Conservation (phyloP, 78 protist species). For the Pigoraptor vietnamica region DNA sequence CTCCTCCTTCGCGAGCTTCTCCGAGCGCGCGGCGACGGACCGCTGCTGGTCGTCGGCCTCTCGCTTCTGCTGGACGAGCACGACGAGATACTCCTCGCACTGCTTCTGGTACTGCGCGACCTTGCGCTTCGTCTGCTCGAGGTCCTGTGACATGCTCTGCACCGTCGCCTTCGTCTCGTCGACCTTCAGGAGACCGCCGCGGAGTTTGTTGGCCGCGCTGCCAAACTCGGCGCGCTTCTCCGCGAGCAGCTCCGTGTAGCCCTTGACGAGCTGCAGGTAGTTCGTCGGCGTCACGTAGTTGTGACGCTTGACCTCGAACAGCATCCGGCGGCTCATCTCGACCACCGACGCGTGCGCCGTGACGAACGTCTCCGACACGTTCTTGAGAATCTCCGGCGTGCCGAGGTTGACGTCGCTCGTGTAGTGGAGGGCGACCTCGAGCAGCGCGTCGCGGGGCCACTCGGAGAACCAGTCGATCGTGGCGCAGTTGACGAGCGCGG, state of each 20-base stretch:
- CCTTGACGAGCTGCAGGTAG: constrained; percentile 50
- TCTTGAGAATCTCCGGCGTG: neutral
- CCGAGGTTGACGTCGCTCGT: constrained; percentile 36
- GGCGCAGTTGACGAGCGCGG: constrained; percentile 64
- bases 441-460: constrained; percentile 91
- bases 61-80: constrained; percentile 44
- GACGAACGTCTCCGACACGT: constrained; percentile 34
- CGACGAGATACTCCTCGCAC: constrained; percentile 63
- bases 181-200: constrained; percentile 63
- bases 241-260: constrained; percentile 32
- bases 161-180: constrained; percentile 62
- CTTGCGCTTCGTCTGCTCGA: constrained; percentile 39
- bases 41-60: constrained; percentile 65
- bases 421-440: constrained; percentile 61
- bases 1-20: constrained; percentile 56
- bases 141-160: constrained; percentile 44
- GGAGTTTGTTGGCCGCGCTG: constrained; percentile 34
- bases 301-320: constrained; percentile 23
- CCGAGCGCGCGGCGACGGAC: constrained; percentile 32
- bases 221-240: constrained; percentile 38
- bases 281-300: constrained; percentile 67
- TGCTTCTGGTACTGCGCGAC: constrained; percentile 44
- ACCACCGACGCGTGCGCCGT: constrained; percentile 24
- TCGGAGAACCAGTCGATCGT: constrained; percentile 85
- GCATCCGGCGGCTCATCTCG: constrained; percentile 25